Base-by-base conservation (phyloP, 2,329 filamentous ascomycete genomes). In the Lanzia echinophila region DNA sequence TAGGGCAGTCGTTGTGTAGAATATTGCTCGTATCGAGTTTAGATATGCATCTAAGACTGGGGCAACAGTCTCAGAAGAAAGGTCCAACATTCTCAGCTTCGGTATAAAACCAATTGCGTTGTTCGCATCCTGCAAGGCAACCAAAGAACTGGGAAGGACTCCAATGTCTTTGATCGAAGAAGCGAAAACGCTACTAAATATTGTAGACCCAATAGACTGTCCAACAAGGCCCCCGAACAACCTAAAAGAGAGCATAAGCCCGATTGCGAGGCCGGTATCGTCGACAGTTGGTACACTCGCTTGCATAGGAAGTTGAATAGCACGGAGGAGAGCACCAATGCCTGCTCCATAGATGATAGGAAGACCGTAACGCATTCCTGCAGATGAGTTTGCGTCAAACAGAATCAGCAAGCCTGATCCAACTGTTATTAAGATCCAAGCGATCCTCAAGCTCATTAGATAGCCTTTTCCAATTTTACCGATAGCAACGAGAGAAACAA, bases 171-270 rank as follows among this genome's bases (percentile, higher is more conserved):
- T n/a, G 22, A 56, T 47, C 8, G 43, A 12, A 41, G 47, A 22
- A 19, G 36, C n/a, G 48, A 70, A 71, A 2, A 65, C 58, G 20
- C 55, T 65, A 57, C 56, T 69, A 58, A 73, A 73, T 0, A 68
- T 60, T 1, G 67, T 67, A 10, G 71, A 67, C 6, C 61, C 60
- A 19, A 71, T 62, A 0, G 71, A 60, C 2, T 71, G 66, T 1
- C 71, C 70, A 6, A 72, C 52, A 3, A 73, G 62, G 2, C 61
- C 67, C 1, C 72, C 72, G 43, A 73, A 66, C 0, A 72, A 59
- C 2, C 71, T 68, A 46, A 71, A 65, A 1, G 65, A 62, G 1
- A 69, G 54, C 4, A 72, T 53, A 0, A 70, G 59, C 0, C 70
- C 70, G 28, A 67, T 62, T 0, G 68, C 67, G n/a, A 71, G 61